phyloP scores from a whole-genome alignment of 2,329 filamentous ascomycete species.

The Alternaria brassicae region DNA sequence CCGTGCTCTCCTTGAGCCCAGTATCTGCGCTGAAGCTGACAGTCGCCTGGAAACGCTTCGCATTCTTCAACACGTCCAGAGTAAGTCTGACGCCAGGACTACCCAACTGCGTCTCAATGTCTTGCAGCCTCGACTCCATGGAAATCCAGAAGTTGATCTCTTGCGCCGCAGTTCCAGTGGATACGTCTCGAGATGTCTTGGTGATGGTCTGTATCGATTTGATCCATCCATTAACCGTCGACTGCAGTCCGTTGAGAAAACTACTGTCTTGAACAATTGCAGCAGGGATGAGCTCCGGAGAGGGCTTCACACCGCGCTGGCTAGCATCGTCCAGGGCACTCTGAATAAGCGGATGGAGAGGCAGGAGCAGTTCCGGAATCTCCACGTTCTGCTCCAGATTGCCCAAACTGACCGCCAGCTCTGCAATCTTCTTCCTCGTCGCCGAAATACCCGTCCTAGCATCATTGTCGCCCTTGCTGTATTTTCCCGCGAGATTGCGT shows the following conservation, averaged over 20 bases:
- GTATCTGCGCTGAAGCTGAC: slow-evolving; percentile 97
- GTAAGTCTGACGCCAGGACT: slow-evolving; percentile 91
- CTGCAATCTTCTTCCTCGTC: slow-evolving; percentile 96
- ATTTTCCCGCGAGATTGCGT: slow-evolving; percentile 52
- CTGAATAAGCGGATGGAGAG: slow-evolving; percentile 88
- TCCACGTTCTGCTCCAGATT: slow-evolving; percentile 98
- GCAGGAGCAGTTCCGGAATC: slow-evolving; percentile 88
- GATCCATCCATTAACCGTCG: slow-evolving; percentile 96
- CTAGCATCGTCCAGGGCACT: slow-evolving; percentile 80
- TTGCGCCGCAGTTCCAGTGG: slow-evolving; percentile 82
- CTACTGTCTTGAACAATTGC: slow-evolving; percentile 84
- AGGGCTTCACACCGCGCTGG: slow-evolving; percentile 69
- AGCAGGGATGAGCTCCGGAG: slow-evolving; percentile 78
- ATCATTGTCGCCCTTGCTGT: slow-evolving; percentile 82
- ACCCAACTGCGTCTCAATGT: slow-evolving; percentile 85
- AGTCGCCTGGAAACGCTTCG: slow-evolving; percentile 96
- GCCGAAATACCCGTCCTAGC: slow-evolving; percentile 93
- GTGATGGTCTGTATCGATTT: slow-evolving; percentile 97
- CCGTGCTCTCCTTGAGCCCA: slow-evolving; percentile 92
- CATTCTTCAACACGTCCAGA: slow-evolving; percentile 92
- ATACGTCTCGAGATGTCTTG: slow-evolving; percentile 85
- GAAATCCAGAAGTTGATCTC: slow-evolving; percentile 99
- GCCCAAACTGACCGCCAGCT: slow-evolving; percentile 86
- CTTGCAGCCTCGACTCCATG: slow-evolving; percentile 92
- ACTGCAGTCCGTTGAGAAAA: slow-evolving; percentile 92